Evolutionary conservation across 2,329 filamentous ascomycete species (phyloP), one percentile per base, ranked within the genome.

Genomic region (Phyllosticta citriasiana): DNA sequence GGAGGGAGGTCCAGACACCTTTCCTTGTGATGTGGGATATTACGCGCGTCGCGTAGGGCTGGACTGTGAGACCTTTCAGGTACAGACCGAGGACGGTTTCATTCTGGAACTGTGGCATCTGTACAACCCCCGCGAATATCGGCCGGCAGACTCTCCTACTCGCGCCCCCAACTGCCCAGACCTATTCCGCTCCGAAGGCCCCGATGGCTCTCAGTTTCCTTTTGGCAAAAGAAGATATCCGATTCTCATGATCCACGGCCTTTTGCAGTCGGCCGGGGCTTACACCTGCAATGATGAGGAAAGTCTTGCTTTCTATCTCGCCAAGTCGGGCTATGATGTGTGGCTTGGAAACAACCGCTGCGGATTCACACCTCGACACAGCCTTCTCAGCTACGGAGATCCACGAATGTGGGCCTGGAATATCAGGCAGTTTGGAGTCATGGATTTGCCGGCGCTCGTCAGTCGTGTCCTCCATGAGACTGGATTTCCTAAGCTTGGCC

Each of bases 371-470:
- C 92, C 93, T 0, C 83, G 85, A 65, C 93, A 97, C 70, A 82
- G 80, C 2, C 75, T 86, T 24, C 81, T 97, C 50, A 75, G 83
- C 2, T 85, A 88, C 65, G 77, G 78, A 2, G 93, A 97, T 69
- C 92, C 93, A 1, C 84, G 91, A 30, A 95, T 97, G 89, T 97
- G 93, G 93, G 85, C 87, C 51, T 97, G 93, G 93, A 96, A 96
- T 66, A 95, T 97, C 60, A 84, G 89, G 0, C 54, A 57, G 35
- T 95, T 97, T 88, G 93, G 91, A 3, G 87, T 92, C 0, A 84
- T 95, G 70, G 93, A 97, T 70, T 80, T 97, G 2, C 82, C 92
- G 0, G 91, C 92, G 0, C 80, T 97, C 35, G 82, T 88, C 1
- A 89, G 88, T 0, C 85, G 89, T 5, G 89, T 97, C 1, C 80